Evolutionary conservation across 1,284 basidiomycete genomes (phyloP).

Genomic region (Ceratobasidium sp.): DNA sequence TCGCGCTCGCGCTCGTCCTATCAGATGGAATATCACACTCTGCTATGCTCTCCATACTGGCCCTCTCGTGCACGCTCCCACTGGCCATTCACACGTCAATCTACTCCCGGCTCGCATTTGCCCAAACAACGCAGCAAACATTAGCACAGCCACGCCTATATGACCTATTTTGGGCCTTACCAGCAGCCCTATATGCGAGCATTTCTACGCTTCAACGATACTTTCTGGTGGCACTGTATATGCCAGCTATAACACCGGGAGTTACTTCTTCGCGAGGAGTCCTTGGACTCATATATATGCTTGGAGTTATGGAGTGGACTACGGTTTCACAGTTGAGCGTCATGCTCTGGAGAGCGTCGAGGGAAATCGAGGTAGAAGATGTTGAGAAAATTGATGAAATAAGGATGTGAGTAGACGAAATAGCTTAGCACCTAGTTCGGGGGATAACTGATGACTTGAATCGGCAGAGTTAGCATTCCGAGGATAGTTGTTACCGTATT

Average conservation of each 20-base stretch:
- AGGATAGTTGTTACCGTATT: neutral
- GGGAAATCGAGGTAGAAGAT: neutral
- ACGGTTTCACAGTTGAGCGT: conserved; percentile 7
- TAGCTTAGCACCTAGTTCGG: neutral
- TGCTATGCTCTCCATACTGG: neutral
- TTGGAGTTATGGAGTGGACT: conserved; percentile 6
- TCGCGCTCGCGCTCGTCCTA: neutral
- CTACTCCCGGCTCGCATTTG: neutral
- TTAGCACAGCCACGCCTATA: conserved; percentile 3
- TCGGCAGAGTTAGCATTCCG: neutral
- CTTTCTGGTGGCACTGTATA: neutral
- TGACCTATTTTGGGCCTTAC: conserved; percentile 8
- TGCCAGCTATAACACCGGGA: neutral
- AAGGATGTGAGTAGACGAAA: neutral
- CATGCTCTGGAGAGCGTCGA: neutral
- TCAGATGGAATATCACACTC: neutral
- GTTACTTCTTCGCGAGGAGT: neutral
- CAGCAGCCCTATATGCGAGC: conserved; percentile 7
- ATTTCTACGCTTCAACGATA: conserved; percentile 4
- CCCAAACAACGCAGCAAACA: neutral
- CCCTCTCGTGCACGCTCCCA: neutral
- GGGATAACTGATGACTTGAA: neutral
- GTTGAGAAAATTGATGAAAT: neutral
- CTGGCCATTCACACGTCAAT: neutral
- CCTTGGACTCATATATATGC: neutral